Percentiles rank a stretch among this genome's conserved stretches.
phyloP scores from a whole-genome alignment of 176 grass and related monocot genomes.

The Hordeum vulgare region DNA sequence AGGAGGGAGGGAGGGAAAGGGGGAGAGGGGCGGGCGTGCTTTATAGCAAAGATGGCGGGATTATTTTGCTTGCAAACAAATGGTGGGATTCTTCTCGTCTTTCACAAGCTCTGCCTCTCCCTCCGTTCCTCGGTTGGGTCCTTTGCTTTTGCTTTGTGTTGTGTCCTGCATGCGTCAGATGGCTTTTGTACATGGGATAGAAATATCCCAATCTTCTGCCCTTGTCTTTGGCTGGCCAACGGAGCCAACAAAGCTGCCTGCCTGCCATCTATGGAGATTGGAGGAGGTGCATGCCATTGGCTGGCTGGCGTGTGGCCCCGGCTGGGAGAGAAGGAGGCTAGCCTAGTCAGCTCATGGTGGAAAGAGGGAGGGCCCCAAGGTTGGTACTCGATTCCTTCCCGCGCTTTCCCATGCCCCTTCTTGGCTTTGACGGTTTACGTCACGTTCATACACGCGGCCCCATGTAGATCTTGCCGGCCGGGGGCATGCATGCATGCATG shows the following conservation, averaged over 20 bases:
- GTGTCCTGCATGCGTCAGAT: slow-evolving; percentile 35
- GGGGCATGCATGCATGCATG: background rate
- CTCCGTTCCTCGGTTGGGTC: background rate
- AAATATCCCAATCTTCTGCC: slow-evolving; percentile 68
- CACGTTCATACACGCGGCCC: slow-evolving; percentile 87
- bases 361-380: slow-evolving; percentile 64
- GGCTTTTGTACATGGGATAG: slow-evolving; percentile 53
- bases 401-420: slow-evolving; percentile 6
- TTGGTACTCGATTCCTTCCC: slow-evolving; percentile 43
- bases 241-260: background rate
- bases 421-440: slow-evolving; percentile 70
- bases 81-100: slow-evolving; percentile 43
- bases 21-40: slow-evolving; percentile 26
- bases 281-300: slow-evolving; percentile 22
- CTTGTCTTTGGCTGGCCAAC: slow-evolving; percentile 61
- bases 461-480: slow-evolving; percentile 67
- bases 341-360: slow-evolving; percentile 44
- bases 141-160: slow-evolving; percentile 58
- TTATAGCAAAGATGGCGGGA: slow-evolving; percentile 46
- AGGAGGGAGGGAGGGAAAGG: slow-evolving; percentile 55
- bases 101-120: slow-evolving; percentile 37
- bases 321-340: background rate
- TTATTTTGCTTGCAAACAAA: slow-evolving; percentile 29
- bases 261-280: background rate
- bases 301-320: slow-evolving; percentile 46